Base-by-base conservation (phyloP, 2,329 filamentous ascomycete species). In the Aspergillus sp. region DNA sequence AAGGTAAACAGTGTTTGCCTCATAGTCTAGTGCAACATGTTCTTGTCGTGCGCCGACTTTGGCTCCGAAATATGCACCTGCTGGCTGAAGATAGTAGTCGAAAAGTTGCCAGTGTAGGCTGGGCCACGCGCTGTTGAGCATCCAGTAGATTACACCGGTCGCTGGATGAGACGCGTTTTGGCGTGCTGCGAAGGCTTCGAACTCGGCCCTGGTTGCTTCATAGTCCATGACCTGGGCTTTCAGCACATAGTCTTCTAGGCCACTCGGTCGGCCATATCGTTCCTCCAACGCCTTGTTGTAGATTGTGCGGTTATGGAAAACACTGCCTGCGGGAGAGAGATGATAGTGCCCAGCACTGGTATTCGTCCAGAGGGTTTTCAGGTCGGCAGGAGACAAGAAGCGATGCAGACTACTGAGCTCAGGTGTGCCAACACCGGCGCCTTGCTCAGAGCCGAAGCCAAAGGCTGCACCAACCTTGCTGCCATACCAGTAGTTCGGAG, bases 71-170 rank as follows among this genome's bases (percentile, higher is more conserved):
- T 85, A 88, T 0, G 82, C 78, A 0, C 83, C 85, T 0, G 78
- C 81, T 0, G 84, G 80, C 20, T 80, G 81, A 41, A 87, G 69
- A 60, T 87, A 87, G 67, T 85, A 84, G 62, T 88, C 85, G 65
- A 87, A 86, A 5, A 87, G 70, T 53, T 84, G 83, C 85, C 86
- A 89, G 65, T 88, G 85, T 26, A 88, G 71, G 54, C 79, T 82
- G 0, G 86, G 85, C 84, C 85, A 88, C 0, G 85, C 85, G 45
- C 81, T 81, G 62, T 86, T 87, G 53, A 88, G 68, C 85, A 88
- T 88, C 85, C 85, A 88, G 72, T 88, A 88, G 15, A 88, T 81
- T 0, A 83, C 48, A 0, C 85, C 85, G 0, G 85, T 87, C 0
- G 85, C 83, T 0, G 83, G 81, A 3, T 81, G 73, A 1, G 72